These are phyloP conservation scores for Cryphonectria nitschkei DNA, from an alignment of 2,329 filamentous ascomycete genomes.

Conservation along the genomic window DNA sequence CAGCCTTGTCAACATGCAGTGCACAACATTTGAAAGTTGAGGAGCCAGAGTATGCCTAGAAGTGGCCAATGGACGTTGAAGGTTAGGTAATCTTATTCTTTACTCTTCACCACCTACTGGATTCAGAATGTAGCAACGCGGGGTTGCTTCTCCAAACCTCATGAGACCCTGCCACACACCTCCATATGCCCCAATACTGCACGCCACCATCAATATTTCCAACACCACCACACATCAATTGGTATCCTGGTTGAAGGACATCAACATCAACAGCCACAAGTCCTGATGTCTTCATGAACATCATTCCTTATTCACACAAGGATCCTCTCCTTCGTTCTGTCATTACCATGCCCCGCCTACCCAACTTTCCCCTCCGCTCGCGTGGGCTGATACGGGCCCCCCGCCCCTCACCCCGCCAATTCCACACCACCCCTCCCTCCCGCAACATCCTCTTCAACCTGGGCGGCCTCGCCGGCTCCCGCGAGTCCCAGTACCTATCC, in stretches of 20 bases:
- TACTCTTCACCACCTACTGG: background rate
- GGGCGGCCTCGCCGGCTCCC: constrained; percentile 21
- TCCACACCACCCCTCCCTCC: constrained; percentile 2
- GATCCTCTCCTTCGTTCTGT: background rate
- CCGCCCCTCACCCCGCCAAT: background rate
- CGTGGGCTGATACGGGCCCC: background rate
- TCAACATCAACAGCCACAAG: background rate
- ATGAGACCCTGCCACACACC: background rate
- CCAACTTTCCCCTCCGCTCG: background rate
- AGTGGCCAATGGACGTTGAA: no score
- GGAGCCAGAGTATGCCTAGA: background rate
- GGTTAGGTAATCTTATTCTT: background rate
- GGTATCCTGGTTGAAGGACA: background rate
- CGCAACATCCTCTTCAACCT: constrained; percentile 23
- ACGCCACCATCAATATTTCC: background rate
- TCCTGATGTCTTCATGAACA: background rate
- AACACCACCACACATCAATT: background rate
- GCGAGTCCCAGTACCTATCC: constrained; percentile 25
- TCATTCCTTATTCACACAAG: background rate
- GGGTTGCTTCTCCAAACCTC: background rate
- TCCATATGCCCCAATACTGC: no score
- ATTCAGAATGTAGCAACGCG: background rate
- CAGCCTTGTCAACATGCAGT: background rate
- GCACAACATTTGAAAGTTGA: background rate
- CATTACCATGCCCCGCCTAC: background rate